These are phyloP conservation scores for Thuja plicata DNA, from an alignment of 83 land plant species.

Conservation along the genomic window DNA sequence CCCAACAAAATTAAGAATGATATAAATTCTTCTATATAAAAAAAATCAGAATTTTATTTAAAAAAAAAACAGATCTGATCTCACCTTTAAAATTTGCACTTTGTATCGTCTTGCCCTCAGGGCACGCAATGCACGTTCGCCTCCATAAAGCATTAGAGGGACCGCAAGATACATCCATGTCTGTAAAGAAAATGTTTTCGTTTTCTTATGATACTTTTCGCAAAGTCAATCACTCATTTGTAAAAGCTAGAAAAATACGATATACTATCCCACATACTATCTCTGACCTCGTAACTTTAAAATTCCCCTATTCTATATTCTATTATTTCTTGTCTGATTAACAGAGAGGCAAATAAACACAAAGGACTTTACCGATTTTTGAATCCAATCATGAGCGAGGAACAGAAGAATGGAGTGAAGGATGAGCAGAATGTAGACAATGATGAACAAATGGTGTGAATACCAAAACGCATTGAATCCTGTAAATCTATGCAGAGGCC, in stretches of 20 bases:
- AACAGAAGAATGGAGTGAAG: conserved; percentile 74
- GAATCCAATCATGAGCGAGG: conserved; percentile 70
- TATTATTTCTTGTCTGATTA: too few species aligned
- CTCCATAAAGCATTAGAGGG: conserved; percentile 58
- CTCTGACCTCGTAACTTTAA: too few species aligned
- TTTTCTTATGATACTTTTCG: too few species aligned
- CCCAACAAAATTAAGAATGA: too few species aligned
- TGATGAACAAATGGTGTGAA: conserved; percentile 78
- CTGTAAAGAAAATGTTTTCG: conserved; percentile 23
- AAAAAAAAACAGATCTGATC: not conserved
- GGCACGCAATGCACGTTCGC: conserved; percentile 56
- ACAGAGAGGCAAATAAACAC: not conserved
- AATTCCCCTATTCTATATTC: too few species aligned
- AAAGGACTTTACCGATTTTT: conserved; percentile 58
- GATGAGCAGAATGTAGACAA: conserved; percentile 77
- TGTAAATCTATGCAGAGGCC: conserved; percentile 80
- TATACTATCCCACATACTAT: too few species aligned
- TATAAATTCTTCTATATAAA: too few species aligned
- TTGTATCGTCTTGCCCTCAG: conserved; percentile 53
- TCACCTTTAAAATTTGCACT: conserved; percentile 67
- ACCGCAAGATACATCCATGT: conserved; percentile 86
- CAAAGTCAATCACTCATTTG: too few species aligned
- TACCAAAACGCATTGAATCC: conserved; percentile 99
- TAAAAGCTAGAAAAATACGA: too few species aligned
- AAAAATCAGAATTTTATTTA: too few species aligned